Evolutionary conservation across 2,329 filamentous ascomycete species (phyloP), one percentile per base, ranked within the genome.

Genomic region (Dendrostoma leiphaemia): DNA sequence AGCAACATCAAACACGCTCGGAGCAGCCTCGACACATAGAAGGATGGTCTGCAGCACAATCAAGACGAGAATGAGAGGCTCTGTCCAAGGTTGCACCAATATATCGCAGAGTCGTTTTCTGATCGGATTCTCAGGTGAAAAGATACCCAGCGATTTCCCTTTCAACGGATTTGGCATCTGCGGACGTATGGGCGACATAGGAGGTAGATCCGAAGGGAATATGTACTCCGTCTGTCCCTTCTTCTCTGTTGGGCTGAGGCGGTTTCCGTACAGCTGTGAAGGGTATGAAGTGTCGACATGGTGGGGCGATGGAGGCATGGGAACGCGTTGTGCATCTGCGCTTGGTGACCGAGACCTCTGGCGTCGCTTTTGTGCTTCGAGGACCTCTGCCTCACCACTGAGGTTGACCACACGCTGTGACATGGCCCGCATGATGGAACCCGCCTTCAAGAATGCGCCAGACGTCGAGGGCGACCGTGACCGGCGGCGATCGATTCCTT

Each of bases 381-480:
- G 78, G 19, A 90, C 75, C 63, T 97, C 90, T 4, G 87, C 88
- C 65, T 97, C 94, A 67, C 96, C 96, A 71, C 91, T 96, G 63
- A 99, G 83, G 66, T 97, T 97, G 65, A 99, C 94, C 53, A 99
- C 92, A 75, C 94, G 90, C 74, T 97, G 92, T 29, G 95, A 97
- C 85, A 99, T 96, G 58, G 84, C 84, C 60, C 88, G 83, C 71
- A 92, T 83, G 63, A 91, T 90, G 8, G 88, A 90, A 41, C 88
- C 83, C 57, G 89, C 88, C 62, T 84, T 79, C 23, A 80, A 82
- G 49, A 92, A 69, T 17, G 88, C 86, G 24, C 81, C 82, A 10
- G 83, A 79, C 8, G 81, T 79, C 17, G 85, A 86, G 2, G 82
- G 76, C 2, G 86, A 84, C 35, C 86, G 76, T 40, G 87, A 88